phyloP scores from a whole-genome alignment of 2,329 filamentous ascomycete species.

The Biscogniauxia marginata region DNA sequence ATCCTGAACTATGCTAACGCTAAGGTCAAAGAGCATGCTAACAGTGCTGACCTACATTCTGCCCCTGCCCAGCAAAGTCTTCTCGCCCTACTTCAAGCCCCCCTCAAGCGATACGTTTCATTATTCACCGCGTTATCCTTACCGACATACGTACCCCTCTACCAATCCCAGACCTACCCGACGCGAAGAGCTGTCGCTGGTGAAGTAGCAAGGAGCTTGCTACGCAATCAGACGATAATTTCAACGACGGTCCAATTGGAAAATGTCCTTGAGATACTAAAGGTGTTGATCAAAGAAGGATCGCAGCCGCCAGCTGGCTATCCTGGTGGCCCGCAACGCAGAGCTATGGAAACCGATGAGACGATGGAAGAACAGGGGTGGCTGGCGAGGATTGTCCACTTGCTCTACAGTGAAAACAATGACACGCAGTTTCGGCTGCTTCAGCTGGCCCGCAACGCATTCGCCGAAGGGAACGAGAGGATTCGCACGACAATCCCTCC shows the following conservation, averaged over 20 bases:
- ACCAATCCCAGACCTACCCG: conserved; percentile 88
- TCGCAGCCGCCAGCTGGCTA: conserved; percentile 82
- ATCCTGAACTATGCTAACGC: conserved; percentile 83
- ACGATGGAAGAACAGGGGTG: conserved; percentile 97
- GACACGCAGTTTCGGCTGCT: conserved; percentile 93
- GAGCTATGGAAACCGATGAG: conserved; percentile 85
- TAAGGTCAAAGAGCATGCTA: conserved; percentile 85
- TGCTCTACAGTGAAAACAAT: conserved; percentile 80
- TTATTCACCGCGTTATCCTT: conserved; percentile 95
- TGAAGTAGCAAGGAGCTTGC: conserved; percentile 78
- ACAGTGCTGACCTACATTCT: conserved; percentile 93
- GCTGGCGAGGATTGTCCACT: conserved; percentile 88
- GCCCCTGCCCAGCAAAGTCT: conserved; percentile 84
- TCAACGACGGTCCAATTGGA: conserved; percentile 77
- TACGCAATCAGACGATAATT: conserved; percentile 79
- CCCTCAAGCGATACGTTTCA: conserved; percentile 84
- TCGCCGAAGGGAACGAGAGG: conserved; percentile 87
- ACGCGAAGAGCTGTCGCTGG: conserved; percentile 88
- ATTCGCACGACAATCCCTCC: conserved; percentile 95
- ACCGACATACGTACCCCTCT: conserved; percentile 85
- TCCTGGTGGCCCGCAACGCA: conserved; percentile 74
- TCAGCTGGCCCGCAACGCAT: conserved; percentile 83
- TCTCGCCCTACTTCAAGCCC: conserved; percentile 84
- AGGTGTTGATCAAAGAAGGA: conserved; percentile 91
- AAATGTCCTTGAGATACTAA: conserved; percentile 82